These are phyloP conservation scores for Fusarium azukiicola DNA, from an alignment of 2,329 filamentous ascomycete species.

Conservation along the genomic window DNA sequence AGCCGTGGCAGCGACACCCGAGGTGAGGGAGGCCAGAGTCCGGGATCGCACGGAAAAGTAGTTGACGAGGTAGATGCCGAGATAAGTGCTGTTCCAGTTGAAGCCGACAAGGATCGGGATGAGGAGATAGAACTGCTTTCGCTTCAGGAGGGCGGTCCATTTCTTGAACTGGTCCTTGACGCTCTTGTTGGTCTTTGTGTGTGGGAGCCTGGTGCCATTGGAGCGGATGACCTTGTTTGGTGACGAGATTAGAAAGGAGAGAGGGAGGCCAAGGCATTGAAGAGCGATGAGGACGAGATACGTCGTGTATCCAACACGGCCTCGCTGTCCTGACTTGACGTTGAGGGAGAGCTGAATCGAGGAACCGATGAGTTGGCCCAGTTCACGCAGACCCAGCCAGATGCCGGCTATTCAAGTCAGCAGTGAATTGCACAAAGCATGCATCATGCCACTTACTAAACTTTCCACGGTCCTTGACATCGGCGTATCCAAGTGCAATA, in stretches of 20 bases:
- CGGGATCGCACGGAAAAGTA: conserved; percentile 74
- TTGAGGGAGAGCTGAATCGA: conserved; percentile 74
- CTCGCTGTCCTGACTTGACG: conserved; percentile 62
- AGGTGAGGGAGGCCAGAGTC: conserved; percentile 68
- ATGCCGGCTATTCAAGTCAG: conserved; percentile 65
- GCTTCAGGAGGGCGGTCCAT: conserved; percentile 62
- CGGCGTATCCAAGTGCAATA: conserved; percentile 72
- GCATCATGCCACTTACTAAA: conserved; percentile 54
- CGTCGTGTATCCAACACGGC: conserved; percentile 50
- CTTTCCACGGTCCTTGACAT: conserved; percentile 68
- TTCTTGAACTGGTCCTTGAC: conserved; percentile 42
- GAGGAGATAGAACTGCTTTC: conserved; percentile 70
- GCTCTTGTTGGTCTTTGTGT: conserved; percentile 37
- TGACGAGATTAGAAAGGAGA: conserved; percentile 46
- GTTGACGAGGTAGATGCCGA: conserved; percentile 73
- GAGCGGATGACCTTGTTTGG: conserved; percentile 51
- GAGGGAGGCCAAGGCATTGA: conserved; percentile 51
- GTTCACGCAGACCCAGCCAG: conserved; percentile 74
- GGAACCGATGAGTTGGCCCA: conserved; percentile 74
- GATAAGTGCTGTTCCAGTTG: conserved; percentile 73
- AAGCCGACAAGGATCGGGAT: conserved; percentile 72
- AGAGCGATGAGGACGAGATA: conserved; percentile 53
- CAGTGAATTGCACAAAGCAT: rapidly evolving
- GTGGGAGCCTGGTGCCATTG: conserved; percentile 43
- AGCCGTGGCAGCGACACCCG: conserved; percentile 67